These are phyloP conservation scores for Anisogramma anomala DNA, from an alignment of 2,329 filamentous ascomycete genomes.

Conservation along the genomic window DNA sequence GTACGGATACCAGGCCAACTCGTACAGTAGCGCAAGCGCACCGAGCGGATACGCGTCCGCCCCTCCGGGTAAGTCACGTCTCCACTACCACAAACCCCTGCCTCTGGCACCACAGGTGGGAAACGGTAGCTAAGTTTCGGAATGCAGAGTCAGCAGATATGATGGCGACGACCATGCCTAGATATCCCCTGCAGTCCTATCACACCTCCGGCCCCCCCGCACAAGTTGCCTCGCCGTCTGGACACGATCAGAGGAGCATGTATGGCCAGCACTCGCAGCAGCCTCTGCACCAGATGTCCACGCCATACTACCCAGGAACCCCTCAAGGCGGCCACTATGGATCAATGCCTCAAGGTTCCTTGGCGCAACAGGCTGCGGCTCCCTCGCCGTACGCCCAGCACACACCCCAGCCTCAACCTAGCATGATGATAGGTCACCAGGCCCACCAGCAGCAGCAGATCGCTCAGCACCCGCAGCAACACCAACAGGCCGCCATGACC, in stretches of 20 bases:
- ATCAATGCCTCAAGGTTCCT: constrained; percentile 50
- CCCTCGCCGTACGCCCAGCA: constrained; percentile 52
- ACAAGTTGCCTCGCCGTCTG: constrained; percentile 79
- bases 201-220: constrained; percentile 92
- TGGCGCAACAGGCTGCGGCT: constrained; percentile 23
- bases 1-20: constrained; percentile 59
- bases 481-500: constrained; percentile 43
- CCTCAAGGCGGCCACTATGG: constrained; percentile 48
- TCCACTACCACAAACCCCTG: constrained; percentile 8
- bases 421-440: constrained; percentile 55
- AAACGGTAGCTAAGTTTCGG: constrained; percentile 13
- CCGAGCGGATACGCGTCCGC: constrained; percentile 74
- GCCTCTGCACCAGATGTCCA: constrained; percentile 61
- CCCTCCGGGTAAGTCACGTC: constrained; percentile 48
- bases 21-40: constrained; percentile 73
- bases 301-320: constrained; percentile 48
- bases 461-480: constrained; percentile 46
- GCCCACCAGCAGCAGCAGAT: constrained; percentile 43
- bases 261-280: constrained; percentile 66
- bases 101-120: neutral
- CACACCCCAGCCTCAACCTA: constrained; percentile 52
- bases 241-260: constrained; percentile 78
- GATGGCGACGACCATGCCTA: constrained; percentile 61
- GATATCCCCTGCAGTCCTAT: constrained; percentile 78
- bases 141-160: constrained; percentile 49